A percentile compares a stretch with the other conserved stretches of the same genome.
Conservation (phyloP, 306 rosid species). For the Vigna unguiculata region DNA sequence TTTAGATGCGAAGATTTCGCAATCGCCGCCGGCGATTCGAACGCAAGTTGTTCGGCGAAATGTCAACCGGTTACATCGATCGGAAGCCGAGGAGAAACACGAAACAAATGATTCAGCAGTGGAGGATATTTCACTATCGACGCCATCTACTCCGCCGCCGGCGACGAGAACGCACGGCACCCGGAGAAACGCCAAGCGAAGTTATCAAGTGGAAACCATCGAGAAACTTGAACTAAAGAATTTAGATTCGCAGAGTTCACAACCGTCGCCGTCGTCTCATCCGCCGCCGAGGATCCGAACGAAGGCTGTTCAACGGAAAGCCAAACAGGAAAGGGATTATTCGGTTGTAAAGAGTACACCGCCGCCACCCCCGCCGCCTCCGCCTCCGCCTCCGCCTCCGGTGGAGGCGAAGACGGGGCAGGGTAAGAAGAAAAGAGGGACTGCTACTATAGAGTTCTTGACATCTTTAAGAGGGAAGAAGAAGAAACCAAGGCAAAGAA, state of each 20-base stretch:
- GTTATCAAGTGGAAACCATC: slow-evolving; percentile 29
- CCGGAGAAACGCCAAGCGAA: slow-evolving; percentile 49
- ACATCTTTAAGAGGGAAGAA: slow-evolving; percentile 58
- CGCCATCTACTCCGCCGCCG: slow-evolving; percentile 33
- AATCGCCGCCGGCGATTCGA: not conserved
- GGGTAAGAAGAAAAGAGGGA: slow-evolving; percentile 65
- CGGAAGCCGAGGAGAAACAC: not conserved
- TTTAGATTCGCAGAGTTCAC: slow-evolving; percentile 15
- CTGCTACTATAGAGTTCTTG: slow-evolving; percentile 66
- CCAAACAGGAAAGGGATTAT: not conserved
- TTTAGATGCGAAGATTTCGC: not conserved
- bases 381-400: not conserved
- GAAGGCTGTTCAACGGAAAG: not conserved
- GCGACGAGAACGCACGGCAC: not conserved
- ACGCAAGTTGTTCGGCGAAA: not conserved
- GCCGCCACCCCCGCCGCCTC: slow-evolving; percentile 25
- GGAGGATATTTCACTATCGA: not conserved
- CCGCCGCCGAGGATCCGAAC: not conserved
- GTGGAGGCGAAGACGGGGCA: slow-evolving; percentile 47
- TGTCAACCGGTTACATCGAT: not conserved
- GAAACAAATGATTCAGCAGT: not conserved
- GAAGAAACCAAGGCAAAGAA: slow-evolving; percentile 77
- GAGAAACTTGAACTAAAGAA: slow-evolving; percentile 11
- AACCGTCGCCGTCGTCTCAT: not conserved
- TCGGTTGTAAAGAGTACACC: not conserved